Evolutionary conservation across 2,329 filamentous ascomycete species (phyloP).

Genomic region (Helicocarpus griseus): DNA sequence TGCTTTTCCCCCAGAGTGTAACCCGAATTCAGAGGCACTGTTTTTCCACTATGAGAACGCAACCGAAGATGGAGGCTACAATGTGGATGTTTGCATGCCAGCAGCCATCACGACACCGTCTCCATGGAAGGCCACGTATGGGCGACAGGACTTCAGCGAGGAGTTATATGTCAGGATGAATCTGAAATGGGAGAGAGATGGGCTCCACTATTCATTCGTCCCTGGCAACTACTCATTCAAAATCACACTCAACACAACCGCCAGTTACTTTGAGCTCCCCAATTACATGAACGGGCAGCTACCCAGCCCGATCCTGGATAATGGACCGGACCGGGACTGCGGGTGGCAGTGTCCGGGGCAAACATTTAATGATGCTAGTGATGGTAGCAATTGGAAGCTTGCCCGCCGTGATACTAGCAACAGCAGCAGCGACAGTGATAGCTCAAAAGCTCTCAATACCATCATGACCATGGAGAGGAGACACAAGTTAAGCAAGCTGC

Average conservation of each 20-base stretch:
- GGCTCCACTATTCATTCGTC: no score
- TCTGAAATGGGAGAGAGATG: not conserved
- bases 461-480: no score
- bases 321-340: not conserved
- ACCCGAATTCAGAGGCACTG: not conserved
- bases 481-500: no score
- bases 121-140: conserved; percentile 19
- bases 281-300: conserved; percentile 19
- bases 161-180: conserved; percentile 19
- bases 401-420: no score
- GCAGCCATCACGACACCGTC: conserved; percentile 12
- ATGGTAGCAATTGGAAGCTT: no score
- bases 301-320: conserved; percentile 8
- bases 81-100: conserved; percentile 21
- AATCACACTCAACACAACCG: conserved; percentile 12
- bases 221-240: not conserved
- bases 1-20: not conserved
- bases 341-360: no score
- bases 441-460: no score
- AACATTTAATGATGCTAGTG: no score
- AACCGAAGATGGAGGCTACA: conserved; percentile 7
- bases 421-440: no score
- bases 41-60: not conserved
- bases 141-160: conserved; percentile 23
- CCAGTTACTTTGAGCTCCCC: conserved; percentile 25